These are phyloP conservation scores for Xylariaceae sp. DNA, from an alignment of 2,329 filamentous ascomycete species.

Conservation along the genomic window DNA sequence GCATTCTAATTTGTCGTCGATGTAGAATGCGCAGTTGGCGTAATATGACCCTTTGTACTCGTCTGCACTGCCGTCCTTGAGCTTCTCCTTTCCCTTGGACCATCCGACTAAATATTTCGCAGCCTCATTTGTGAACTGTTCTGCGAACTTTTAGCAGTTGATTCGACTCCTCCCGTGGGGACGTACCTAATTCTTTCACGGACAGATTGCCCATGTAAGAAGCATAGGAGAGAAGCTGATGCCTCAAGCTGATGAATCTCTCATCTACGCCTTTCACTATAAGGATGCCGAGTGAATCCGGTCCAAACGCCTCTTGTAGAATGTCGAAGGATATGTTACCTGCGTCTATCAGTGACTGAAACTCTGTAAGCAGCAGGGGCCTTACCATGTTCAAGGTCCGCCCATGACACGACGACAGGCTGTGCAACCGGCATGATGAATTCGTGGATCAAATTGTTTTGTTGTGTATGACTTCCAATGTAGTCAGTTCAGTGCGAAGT, in stretches of 20 bases:
- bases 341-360: conserved; percentile 29
- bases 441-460: too few species aligned
- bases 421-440: conserved; percentile 46
- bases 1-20: conserved; percentile 58
- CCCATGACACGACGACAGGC: conserved; percentile 58
- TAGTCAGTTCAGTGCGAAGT: too few species aligned
- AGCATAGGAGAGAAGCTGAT: conserved; percentile 74
- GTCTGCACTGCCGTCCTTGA: conserved; percentile 73
- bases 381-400: conserved; percentile 56
- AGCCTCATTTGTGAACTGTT: conserved; percentile 54
- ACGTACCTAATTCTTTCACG: conserved; percentile 62
- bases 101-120: conserved; percentile 68
- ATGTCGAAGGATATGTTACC: conserved; percentile 64
- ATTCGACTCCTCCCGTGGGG: conserved; percentile 2
- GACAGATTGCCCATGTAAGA: conserved; percentile 85
- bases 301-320: conserved; percentile 79
- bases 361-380: neutral
- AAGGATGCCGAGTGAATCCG: conserved; percentile 85
- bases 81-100: conserved; percentile 78
- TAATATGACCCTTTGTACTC: conserved; percentile 82
- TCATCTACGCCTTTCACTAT: conserved; percentile 81
- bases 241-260: conserved; percentile 68
- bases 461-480: neutral
- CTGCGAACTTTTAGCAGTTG: conserved; percentile 18
- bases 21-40: conserved; percentile 76